Percentiles rank a stretch among this genome's conserved stretches.
Conservation (phyloP, 306 rosid genomes). For the Corylus heterophylla region DNA sequence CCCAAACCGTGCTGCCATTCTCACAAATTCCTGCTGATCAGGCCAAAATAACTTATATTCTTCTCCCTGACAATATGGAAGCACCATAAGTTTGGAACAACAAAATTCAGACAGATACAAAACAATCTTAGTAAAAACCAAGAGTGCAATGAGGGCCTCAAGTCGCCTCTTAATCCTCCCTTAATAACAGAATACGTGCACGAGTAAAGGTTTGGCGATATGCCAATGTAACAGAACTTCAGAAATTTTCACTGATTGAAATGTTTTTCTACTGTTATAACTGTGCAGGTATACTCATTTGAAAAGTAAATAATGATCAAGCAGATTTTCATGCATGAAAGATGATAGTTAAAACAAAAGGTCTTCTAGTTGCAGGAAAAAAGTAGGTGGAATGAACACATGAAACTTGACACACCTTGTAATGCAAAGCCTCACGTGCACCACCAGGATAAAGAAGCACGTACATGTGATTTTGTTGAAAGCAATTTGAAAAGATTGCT, state of each 20-base stretch:
- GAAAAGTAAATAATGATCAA: not conserved
- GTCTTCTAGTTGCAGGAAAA: not conserved
- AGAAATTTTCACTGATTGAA: not conserved
- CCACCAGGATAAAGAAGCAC: slow-evolving; percentile 95
- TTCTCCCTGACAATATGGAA: slow-evolving; percentile 64
- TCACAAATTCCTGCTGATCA: slow-evolving; percentile 80
- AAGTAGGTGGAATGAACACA: slow-evolving; percentile 5
- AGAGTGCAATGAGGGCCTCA: not conserved
- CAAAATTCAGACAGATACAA: slow-evolving; percentile 8
- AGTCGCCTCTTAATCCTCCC: not conserved
- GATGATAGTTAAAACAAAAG: not conserved
- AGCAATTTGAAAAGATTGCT: slow-evolving; percentile 68
- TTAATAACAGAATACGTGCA: not conserved
- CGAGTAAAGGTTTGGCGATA: not conserved
- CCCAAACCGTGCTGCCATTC: slow-evolving; percentile 94
- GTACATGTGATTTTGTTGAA: slow-evolving; percentile 56
- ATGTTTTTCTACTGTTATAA: not conserved
- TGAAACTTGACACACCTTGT: slow-evolving; percentile 56
- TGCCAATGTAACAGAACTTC: not conserved
- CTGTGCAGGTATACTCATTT: not conserved
- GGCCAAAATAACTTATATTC: slow-evolving; percentile 89
- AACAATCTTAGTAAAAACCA: not conserved
- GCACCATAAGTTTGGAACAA: slow-evolving; percentile 20
- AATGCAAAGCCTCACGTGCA: slow-evolving; percentile 89
- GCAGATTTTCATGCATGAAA: not conserved